Evolutionary conservation across 2,329 filamentous ascomycete species (phyloP), one percentile per base, ranked within the genome.

Genomic region (Kalmusia sp.): DNA sequence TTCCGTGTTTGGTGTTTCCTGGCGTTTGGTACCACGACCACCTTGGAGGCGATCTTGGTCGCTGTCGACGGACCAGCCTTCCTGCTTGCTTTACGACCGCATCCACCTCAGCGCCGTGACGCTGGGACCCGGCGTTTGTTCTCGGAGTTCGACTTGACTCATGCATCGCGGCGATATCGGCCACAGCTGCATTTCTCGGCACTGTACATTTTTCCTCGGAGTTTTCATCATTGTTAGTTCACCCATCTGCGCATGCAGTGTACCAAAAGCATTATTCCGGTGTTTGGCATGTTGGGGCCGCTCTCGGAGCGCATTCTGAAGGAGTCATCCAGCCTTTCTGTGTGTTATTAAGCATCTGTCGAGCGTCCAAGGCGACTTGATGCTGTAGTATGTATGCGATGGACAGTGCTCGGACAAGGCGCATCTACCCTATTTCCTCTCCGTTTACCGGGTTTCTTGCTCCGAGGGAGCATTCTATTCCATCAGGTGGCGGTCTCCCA

Each of bases 261-360:
- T 47, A 47, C 33, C 44, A 47, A 47, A 47, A 47, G 44, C 33
- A 38, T 47, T 47, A 38, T 45, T 24, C 33, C 24, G 33, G 44
- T 47, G 44, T 47, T 47, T 38, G 12, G 22, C 4, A 19, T 27
- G 27, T 22, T 34, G 30, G 22, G 44, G 30, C 33, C 22, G 44
- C 44, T 35, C 44, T 45, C 30, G 41, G 30, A 45, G 44, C 22
- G 21, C 44, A 28, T 12, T n/a, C 12, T n/a, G 43, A 21, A 17
- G 31, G 43, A 24, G 33, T 38, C 21, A 35, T 46, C 43, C 24
- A 25, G 43, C 30, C 17, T 33, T 15, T n/a, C n/a, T n/a, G n/a
- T 24, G 35, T 38, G 17, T 38, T 27, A 41, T 41, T 41, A 28
- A 28, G 38, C 38, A 22, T 27, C 19, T 41, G 38, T 38, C 34